Base-by-base conservation (phyloP, 441 rosid genomes). In the Isatis lusitanica region DNA sequence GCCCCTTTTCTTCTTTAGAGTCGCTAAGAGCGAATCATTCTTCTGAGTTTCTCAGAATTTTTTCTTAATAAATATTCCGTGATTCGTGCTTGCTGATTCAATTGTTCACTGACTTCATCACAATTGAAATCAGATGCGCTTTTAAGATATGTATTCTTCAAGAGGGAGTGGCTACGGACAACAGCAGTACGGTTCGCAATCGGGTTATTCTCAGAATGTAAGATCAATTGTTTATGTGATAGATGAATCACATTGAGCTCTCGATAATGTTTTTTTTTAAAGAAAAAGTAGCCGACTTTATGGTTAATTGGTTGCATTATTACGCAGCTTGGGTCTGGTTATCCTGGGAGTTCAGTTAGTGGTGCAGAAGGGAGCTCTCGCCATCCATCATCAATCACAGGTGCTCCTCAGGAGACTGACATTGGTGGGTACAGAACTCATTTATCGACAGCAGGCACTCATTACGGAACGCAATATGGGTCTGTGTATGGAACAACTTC, bases 101-200 rank as follows among this genome's bases (percentile, higher is more conserved):
- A 73, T 18, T 74, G 38, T 38, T 73, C 55, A 56, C 47, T 63
- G 46, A 55, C 43, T 63, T 26, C 6, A 4, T 63, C 17, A n/a
- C 33, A 53, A 63, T 53, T 66, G 55, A 52, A 53, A 60, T 6
- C 71, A 28, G 66, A 65, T 68, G 73, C 63, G 9, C 48, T 44
- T 52, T 69, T 65, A 16, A 75, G 69, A n/a, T 11, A 94, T 94
- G 99, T 95, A 89, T 81, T 83, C 92, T 67, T 82, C 92, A 28
- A 88, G 99, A 87, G 97, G 95, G 31, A 74, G 77, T 83, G 89
- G 90, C 5, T 91, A 86, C 63, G 98, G 98, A 39, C 97, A 94
- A 66, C 92, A 85, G 61, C 56, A 86, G 2, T 91, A 90, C 62
- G 83, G 85, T 55, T 85, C 86, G 1, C 96, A 93, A 79, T 92